Evolutionary conservation across 495 filamentous ascomycete species (phyloP), one percentile per base, ranked within the genome.

Genomic region (Penicillium bovifimosum): DNA sequence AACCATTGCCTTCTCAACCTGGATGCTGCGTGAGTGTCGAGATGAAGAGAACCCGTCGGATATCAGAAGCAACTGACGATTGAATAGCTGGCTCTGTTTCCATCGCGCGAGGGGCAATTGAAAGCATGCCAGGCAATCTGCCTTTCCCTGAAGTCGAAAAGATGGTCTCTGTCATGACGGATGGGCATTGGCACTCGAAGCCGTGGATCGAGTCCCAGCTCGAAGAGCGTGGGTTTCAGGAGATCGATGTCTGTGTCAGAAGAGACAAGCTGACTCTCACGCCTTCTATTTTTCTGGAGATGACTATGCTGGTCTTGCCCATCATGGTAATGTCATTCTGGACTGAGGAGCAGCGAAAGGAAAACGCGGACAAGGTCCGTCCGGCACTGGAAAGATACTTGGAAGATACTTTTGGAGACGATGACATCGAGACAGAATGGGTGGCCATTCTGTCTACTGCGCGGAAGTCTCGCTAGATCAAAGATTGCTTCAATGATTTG

Each of bases 401-500:
- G 44, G 60, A 61, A 16, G 56, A 58, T 32, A 56, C 47, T 13
- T 74, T 66, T 52, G 70, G 68, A 3, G 53, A 67, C 18, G 65
- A 58, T 9, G 52, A 64, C 5, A 56, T 73, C 29, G 50, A 53
- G 2, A 62, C 67, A 46, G 57, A 68, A 13, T 72, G 67, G 58
- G 47, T 50, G 16, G 72, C 66, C 11, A 61, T 74, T 50, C 26
- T 75, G 14, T 67, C 69, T 3, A 71, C 64, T 14, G 66, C 54
- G 7, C 53, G 44, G 35, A 73, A 74, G 51, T 39, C 63, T 41
- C 34, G 35, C 32, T 56, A 54, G 40, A 32, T 24, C 14, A 24
- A 41, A 5, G 9, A 18, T 10, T 32, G 31, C 28, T 11, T 16
- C 35, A 16, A 8, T 36, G 29, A 6, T 27, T n/a, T 11, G 26